Conservation (phyloP, 2,329 filamentous ascomycete species). For the Laburnicola sp. region DNA sequence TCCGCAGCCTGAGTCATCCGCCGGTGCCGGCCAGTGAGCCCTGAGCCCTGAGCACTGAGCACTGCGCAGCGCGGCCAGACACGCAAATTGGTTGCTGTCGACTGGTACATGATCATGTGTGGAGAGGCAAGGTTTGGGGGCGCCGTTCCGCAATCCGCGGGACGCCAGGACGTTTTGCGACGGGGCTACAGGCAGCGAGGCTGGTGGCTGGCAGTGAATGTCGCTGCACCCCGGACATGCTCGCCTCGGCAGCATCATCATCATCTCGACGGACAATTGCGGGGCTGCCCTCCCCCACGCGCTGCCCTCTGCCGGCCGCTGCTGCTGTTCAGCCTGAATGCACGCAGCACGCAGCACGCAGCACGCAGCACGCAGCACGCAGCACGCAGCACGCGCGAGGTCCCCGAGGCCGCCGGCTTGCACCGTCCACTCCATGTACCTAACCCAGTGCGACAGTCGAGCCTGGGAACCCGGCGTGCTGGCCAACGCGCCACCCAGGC, state of each 20-base stretch:
- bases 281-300: not conserved
- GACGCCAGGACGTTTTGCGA: constrained; percentile 6
- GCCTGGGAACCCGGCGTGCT: constrained; percentile 15
- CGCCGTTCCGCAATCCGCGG: not conserved
- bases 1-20: constrained; percentile 14
- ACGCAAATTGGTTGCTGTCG: not conserved
- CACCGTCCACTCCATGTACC: too few species aligned
- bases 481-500: constrained; percentile 16
- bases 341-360: not conserved
- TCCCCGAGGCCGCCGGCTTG: constrained; percentile 13
- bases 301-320: not conserved
- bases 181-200: not conserved
- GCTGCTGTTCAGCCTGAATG: constrained; percentile 20
- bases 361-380: not conserved
- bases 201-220: not conserved
- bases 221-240: not conserved
- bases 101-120: too few species aligned
- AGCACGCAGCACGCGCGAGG: constrained; percentile 9
- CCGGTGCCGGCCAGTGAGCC: constrained; percentile 6
- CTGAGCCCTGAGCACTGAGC: not conserved
- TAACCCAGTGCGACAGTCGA: too few species aligned
- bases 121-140: too few species aligned
- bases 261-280: too few species aligned
- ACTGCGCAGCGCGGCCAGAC: not conserved
- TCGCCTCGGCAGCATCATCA: not conserved